A percentile compares a stretch with the other conserved stretches of the same genome.
Conservation (phyloP, 352 stramenopile species). For the Phytophthora sojae region DNA sequence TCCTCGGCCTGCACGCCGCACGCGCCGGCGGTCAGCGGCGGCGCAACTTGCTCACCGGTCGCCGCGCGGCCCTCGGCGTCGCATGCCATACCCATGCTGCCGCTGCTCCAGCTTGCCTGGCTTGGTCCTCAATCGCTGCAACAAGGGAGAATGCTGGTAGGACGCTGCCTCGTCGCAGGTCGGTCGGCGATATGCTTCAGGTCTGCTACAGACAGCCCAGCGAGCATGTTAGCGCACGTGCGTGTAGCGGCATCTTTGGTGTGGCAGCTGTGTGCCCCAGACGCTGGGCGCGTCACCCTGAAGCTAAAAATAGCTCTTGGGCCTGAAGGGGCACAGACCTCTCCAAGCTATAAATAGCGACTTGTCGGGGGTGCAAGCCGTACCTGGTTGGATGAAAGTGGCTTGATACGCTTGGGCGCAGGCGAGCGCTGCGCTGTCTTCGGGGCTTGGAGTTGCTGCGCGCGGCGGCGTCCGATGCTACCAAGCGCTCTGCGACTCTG, state of each 20-base stretch:
- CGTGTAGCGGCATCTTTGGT: slow-evolving; percentile 22
- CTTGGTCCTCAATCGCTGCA: slow-evolving; percentile 33
- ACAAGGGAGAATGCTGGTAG: slow-evolving; percentile 4
- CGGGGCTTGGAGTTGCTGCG: slow-evolving; percentile 8
- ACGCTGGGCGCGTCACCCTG: neutral
- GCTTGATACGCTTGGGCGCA: neutral
- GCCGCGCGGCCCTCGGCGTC: slow-evolving; percentile 55
- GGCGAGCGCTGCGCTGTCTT: slow-evolving; percentile 14
- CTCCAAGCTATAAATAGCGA: slow-evolving; percentile 17
- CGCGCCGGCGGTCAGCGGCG: slow-evolving; percentile 24
- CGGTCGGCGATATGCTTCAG: slow-evolving; percentile 14
- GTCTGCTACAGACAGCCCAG: slow-evolving; percentile 15
- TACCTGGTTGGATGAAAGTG: slow-evolving; percentile 9
- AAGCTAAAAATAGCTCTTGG: slow-evolving; percentile 9
- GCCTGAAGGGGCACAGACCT: slow-evolving; percentile 30
- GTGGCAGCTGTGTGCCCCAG: slow-evolving; percentile 11
- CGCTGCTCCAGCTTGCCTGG: slow-evolving; percentile 30
- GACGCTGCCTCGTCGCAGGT: slow-evolving; percentile 26
- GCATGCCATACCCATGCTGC: slow-evolving; percentile 73
- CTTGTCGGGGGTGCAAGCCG: neutral
- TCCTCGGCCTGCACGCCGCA: slow-evolving; percentile 24
- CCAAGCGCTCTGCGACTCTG: slow-evolving; percentile 40
- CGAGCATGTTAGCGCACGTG: slow-evolving; percentile 2
- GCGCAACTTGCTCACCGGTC: slow-evolving; percentile 27
- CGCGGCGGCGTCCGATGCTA: slow-evolving; percentile 9